Conservation (phyloP, 345 rosid genomes). For the Acer yangbiense region DNA sequence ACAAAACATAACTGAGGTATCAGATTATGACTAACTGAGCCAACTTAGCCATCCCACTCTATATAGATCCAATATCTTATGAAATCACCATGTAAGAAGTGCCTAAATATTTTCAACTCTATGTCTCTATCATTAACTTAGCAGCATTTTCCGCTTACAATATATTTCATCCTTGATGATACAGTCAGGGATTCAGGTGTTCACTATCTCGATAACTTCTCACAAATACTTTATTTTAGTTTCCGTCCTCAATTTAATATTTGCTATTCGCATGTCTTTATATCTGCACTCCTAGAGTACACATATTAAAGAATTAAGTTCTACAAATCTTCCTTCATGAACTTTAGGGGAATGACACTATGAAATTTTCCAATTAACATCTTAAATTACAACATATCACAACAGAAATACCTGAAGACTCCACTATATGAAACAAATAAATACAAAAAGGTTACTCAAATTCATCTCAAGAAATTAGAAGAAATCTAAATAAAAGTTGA, state of each 20-base stretch:
- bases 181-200: background rate
- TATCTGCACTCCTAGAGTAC: background rate
- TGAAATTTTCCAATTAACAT: background rate
- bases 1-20: too few relatives aligned
- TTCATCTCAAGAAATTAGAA: background rate
- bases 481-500: background rate
- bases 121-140: background rate
- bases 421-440: background rate
- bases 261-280: background rate
- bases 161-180: background rate
- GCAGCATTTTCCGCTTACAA: background rate
- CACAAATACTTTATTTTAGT: background rate
- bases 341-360: background rate
- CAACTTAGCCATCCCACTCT: background rate
- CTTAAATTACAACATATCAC: background rate
- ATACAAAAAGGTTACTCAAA: background rate
- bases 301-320: background rate
- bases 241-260: background rate
- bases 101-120: background rate
- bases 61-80: background rate
- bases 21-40: too few relatives aligned
- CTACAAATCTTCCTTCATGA: background rate
- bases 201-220: background rate
- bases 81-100: background rate
- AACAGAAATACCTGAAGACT: too few relatives aligned